Evolutionary conservation across 768 basidiomycete genomes (phyloP), one percentile per base, ranked within the genome.

Genomic region (Kwoniella heveanensis): DNA sequence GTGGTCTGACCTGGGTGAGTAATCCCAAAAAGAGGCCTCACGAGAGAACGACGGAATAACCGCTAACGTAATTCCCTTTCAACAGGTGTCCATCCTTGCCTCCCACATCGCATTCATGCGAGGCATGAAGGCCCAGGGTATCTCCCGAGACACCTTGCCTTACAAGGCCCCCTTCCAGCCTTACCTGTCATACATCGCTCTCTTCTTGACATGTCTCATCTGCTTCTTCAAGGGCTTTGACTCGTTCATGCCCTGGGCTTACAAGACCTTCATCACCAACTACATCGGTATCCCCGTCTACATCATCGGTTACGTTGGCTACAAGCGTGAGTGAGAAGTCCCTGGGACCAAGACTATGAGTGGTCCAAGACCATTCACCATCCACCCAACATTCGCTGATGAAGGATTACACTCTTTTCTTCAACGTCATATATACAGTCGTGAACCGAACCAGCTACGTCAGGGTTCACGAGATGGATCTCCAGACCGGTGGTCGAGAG

Each of bases 141-240:
- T 80, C 86, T 86, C 85, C 70, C 83, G 85, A 27, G 75, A 68
- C 57, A 73, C 73, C 46, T 70, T 82, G 26, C 75, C 79, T n/a
- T 83, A 79, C 79, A 75, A 69, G 54, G 65, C 69, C 56, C 76
- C 72, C 27, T 63, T 82, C 62, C 77, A 79, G 60, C 89, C 89
- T 0, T 90, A 84, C 68, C 77, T 89, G 36, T 81, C 88, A 17
- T 87, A 85, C 77, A 89, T 88, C 85, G 89, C 87, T 24, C 80
- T 88, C 51, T 84, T 85, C 77, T 88, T 88, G 86, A 76, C 67
- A 44, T 54, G 47, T 25, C 39, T 71, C 70, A 87, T 88, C 79
- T 86, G 86, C 74, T 80, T 85, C 79, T 79, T 86, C 76, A 84
- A 82, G 70, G 54, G 51, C 81, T 84, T 83, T 60, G 82, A 84